Base-by-base conservation (phyloP, 164 flowering plant species). In the Annona squamosa region DNA sequence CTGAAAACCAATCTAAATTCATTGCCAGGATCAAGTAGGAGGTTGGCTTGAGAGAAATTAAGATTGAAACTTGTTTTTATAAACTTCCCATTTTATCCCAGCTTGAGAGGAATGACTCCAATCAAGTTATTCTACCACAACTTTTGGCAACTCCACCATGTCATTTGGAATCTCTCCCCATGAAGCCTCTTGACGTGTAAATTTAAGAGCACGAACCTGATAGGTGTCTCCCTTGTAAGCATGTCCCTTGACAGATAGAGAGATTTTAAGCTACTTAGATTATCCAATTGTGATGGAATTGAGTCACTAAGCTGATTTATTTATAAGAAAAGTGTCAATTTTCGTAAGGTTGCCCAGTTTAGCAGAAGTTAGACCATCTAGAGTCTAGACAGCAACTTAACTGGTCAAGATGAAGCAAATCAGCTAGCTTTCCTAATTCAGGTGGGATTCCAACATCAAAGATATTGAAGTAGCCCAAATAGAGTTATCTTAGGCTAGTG, bases 61-160 rank as follows among this genome's bases (percentile, higher is more conserved):
- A 26, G 37, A 26, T 26, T 26, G 37, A 26, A 26, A 26, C 37
- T 26, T 26, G 37, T 26, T 26, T 26, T 26, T 0, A 26, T 26
- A 26, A 84, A 75, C 61, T 73, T 76, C 9, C 84, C 80, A 62
- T 77, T 82, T 44, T 4, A 16, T 66, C 85, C 85, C 26, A 84
- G 82, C 71, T 63, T 77, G 12, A 77, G 48, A 61, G 86, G 86
- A 73, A 82, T 75, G 18, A 76, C 41, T 6, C 83, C 86, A n/a
- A 81, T 83, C 71, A 83, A 88, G 64, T 88, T 88, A 52, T 90
- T 90, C 68, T 77, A 77, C 94, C 94, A 90, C n/a, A 90, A 86
- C 81, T 84, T 79, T 72, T 87, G 73, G 19, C 81, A 84, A 73
- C 86, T 84, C 78, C 43, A 90, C 85, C 72, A 82, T 82, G 1